Base-by-base conservation (phyloP, 768 basidiomycete genomes). In the Lentinula edodes region DNA sequence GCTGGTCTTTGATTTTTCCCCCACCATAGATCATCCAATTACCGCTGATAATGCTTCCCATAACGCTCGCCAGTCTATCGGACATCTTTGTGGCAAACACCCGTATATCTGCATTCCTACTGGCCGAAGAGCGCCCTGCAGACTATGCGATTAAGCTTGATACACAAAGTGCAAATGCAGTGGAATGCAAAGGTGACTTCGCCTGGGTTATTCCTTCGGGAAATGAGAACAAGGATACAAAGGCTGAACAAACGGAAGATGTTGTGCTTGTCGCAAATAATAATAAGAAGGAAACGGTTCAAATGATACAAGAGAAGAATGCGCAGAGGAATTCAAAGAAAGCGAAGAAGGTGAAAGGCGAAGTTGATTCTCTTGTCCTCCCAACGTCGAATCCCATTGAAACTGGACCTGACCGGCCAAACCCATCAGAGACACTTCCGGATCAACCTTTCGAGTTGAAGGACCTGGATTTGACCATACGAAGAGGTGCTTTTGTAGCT, bases 401-500 rank as follows among this genome's bases (percentile, higher is more conserved):
- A 18, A 6, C 18, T 43, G 61, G 67, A 34, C 48, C 66, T 61
- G 52, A 66, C 10, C 59, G 63, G 61, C 38, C 15, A 3, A 32
- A 13, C 15, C 65, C 64, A 39, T 66, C 53, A 18, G 53, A 54
- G 20, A 48, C 60, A 41, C 66, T 62, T 18, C 72, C 79, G 45
- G 80, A 82, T 60, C 76, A 74, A 60, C 84, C 84, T 0, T 88
- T 87, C 63, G 73, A 76, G 58, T 67, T 88, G 53, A 75, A 72
- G 45, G 71, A 78, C 62, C 67, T 88, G 58, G 74, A 78, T 58
- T 63, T 87, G 38, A 66, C 68, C 50, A 69, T 86, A 43, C 77
- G 77, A 2, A 76, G 72, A 61, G 89, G 89, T 13, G 74, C 86
- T 36, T 83, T 91, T 36, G 77, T 90, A 6, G 87, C 84, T 1